A percentile compares a stretch with the other conserved stretches of the same genome.
phyloP scores from a whole-genome alignment of 2,329 filamentous ascomycete species.

The Coccinonectria pachysandricola region DNA sequence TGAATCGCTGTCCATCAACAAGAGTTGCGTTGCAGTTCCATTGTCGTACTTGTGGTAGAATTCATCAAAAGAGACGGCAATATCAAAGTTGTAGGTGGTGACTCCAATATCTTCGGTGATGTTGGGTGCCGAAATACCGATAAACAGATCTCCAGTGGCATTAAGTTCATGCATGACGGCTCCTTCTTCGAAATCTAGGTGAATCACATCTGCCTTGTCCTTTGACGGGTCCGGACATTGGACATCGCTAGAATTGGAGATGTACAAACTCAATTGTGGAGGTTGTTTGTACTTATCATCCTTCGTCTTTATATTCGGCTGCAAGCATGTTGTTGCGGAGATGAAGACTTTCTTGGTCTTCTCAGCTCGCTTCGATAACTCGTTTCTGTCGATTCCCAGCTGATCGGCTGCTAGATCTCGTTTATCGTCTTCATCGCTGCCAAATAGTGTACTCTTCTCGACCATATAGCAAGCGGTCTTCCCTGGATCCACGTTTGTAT shows the following conservation, averaged over 20 bases:
- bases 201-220: slow-evolving; percentile 15
- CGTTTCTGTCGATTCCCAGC: slow-evolving; percentile 4
- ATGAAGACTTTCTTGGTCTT: slow-evolving; percentile 53
- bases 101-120: slow-evolving; percentile 47
- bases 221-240: slow-evolving; percentile 19
- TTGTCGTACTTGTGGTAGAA: slow-evolving; percentile 58
- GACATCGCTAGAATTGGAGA: slow-evolving; percentile 45
- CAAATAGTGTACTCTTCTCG: slow-evolving; percentile 18
- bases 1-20: slow-evolving; percentile 78
- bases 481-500: slow-evolving; percentile 52
- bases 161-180: slow-evolving; percentile 56
- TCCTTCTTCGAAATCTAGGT: slow-evolving; percentile 51
- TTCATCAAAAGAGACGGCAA: slow-evolving; percentile 72
- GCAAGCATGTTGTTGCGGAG: slow-evolving; percentile 75
- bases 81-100: slow-evolving; percentile 66
- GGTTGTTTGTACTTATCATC: slow-evolving; percentile 20
- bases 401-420: slow-evolving; percentile 9
- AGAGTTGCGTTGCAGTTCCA: slow-evolving; percentile 42
- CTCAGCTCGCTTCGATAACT: slow-evolving; percentile 20
- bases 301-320: slow-evolving; percentile 43
- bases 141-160: slow-evolving; percentile 58
- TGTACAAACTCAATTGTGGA: slow-evolving; percentile 67
- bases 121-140: slow-evolving; percentile 64
- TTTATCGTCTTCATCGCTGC: slow-evolving; percentile 9
- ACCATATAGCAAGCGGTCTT: slow-evolving; percentile 38